Conservation (phyloP, 768 basidiomycete species). For the Mycena polygramma region DNA sequence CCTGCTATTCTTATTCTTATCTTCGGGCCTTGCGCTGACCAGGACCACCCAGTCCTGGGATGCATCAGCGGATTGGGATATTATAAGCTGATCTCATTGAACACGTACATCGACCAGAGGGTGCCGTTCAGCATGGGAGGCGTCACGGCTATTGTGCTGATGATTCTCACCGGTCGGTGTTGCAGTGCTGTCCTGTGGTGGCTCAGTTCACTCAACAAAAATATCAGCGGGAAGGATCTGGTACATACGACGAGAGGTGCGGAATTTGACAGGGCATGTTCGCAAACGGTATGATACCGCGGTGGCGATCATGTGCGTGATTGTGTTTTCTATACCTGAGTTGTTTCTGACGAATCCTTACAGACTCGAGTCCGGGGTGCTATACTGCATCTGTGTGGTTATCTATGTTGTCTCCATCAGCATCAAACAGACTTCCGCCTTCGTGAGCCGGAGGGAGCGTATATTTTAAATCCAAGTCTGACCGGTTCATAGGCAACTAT, state of each 20-base stretch:
- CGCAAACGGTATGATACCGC: slow-evolving; percentile 15
- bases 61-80: slow-evolving; percentile 16
- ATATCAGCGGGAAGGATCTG: slow-evolving; percentile 21
- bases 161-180: slow-evolving; percentile 15
- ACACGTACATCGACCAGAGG: slow-evolving; percentile 5
- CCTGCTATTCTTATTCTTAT: not conserved
- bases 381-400: slow-evolving; percentile 21
- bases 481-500: slow-evolving; percentile 5
- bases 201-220: not conserved
- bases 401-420: slow-evolving; percentile 21
- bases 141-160: slow-evolving; percentile 16
- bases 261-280: not conserved
- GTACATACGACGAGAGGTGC: slow-evolving; percentile 17
- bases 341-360: not conserved
- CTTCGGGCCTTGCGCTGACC: not conserved
- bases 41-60: not conserved
- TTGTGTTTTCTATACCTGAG: not conserved
- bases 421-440: not conserved
- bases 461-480: not conserved
- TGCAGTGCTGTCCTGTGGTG: not conserved
- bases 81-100: not conserved
- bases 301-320: slow-evolving; percentile 19
- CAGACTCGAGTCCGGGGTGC: slow-evolving; percentile 24
- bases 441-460: not conserved
- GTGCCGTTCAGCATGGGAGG: slow-evolving; percentile 24